Base-by-base conservation (phyloP, 108 stramenopile species). In the Parmales sp. region DNA sequence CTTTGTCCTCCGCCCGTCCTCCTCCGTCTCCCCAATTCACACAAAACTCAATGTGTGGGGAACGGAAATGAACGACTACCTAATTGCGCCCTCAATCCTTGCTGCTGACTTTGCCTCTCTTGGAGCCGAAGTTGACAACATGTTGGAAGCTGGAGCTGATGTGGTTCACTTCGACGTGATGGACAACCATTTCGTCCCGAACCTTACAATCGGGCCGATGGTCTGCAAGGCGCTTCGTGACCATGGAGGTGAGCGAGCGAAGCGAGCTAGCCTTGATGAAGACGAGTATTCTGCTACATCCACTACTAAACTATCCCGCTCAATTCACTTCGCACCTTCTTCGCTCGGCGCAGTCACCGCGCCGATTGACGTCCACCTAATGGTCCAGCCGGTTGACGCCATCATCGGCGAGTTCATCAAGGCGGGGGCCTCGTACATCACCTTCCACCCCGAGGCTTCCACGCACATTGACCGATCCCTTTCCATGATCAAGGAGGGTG, bases 151-250 rank as follows among this genome's bases (percentile, higher is more conserved):
- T 29, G 97, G 97, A 23, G 97, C 97, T 63, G 97, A 97, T 72
- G 91, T 98, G 65, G 89, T 98, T 44, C 97, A 98, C 83, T 98
- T 98, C 69, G 97, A 98, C 69, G 95, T 98, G 25, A 98, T 98
- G 97, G 97, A 98, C 86, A 96, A 95, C 78, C 97, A 98, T 85
- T 98, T 94, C 78, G 94, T 96, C 7, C 97, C 97, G 37, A 98
- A 96, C 84, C 83, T 98, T 26, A 96, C 97, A 48, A 95, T 98
- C 51, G 97, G 97, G 51, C 97, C 97, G 65, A 93, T 98, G 88
- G 97, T 98, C 9, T 98, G 97, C 91, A 93, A 93, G 82, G 97
- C 95, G 6, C 84, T 98, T 25, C 88, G 97, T 25, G 90, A 93
- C 65, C 95, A 96, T 83, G 97, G 97, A 41, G n/a, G n/a, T n/a